Conservation (phyloP, 495 filamentous ascomycete genomes). For the Aspergillus olivimuriae region DNA sequence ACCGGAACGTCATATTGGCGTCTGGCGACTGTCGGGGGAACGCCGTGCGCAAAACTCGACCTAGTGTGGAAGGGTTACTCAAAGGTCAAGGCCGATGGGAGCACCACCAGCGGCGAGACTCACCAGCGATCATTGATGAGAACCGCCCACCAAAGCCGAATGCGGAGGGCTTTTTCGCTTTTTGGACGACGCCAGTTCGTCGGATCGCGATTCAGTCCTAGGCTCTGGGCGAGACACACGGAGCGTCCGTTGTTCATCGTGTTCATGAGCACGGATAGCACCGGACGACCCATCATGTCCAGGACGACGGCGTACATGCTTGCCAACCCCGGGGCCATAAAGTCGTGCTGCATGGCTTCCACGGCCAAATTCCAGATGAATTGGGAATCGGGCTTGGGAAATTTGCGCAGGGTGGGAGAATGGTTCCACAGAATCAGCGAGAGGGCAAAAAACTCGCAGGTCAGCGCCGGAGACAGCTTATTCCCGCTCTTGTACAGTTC, state of each 20-base stretch:
- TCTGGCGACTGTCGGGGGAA: constrained; percentile 18
- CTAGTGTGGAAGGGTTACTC: constrained; percentile 9
- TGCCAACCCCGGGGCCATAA: constrained; percentile 22
- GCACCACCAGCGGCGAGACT: constrained; percentile 1
- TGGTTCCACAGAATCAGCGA: constrained; percentile 22
- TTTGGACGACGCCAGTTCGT: constrained; percentile 18
- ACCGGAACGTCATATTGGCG: constrained; percentile 30
- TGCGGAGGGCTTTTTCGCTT: constrained; percentile 20
- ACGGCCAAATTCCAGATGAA: constrained; percentile 30
- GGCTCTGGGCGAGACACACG: constrained; percentile 21
- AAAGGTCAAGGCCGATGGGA: neutral
- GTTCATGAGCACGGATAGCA: constrained; percentile 23
- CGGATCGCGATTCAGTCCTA: constrained; percentile 30
- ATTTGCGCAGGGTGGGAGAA: constrained; percentile 10
- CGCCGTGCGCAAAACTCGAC: constrained; percentile 30
- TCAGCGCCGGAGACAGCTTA: constrained; percentile 23
- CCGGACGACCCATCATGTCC: constrained; percentile 25
- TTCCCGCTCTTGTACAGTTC: constrained; percentile 16
- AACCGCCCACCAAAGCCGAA: constrained; percentile 29
- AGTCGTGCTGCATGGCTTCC: constrained; percentile 26
- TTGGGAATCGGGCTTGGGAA: constrained; percentile 18
- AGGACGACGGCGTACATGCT: constrained; percentile 22
- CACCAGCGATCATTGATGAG: constrained; percentile 30
- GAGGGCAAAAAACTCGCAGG: constrained; percentile 26
- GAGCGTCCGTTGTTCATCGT: constrained; percentile 20